Percentiles rank a stretch among this genome's conserved stretches.
Evolutionary conservation across 2,329 filamentous ascomycete species (phyloP).

Genomic region (Bisporella sp.): DNA sequence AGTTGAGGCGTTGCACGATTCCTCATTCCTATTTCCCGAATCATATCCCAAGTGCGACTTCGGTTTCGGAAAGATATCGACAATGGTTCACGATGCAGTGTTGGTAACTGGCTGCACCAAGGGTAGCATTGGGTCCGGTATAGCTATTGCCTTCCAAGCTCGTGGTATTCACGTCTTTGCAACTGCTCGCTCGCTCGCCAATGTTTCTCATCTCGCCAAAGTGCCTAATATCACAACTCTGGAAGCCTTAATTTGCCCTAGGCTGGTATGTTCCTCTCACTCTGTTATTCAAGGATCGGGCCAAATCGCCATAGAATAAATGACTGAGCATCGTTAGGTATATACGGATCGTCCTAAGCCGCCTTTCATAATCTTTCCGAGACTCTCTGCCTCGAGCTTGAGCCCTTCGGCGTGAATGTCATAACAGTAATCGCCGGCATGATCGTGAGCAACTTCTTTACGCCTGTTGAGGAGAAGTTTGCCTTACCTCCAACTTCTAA

Average conservation of each 20-base stretch:
- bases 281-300: background rate
- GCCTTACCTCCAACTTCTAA: background rate
- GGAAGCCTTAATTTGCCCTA: slow-evolving; percentile 21
- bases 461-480: background rate
- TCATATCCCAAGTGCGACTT: no score
- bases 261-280: slow-evolving; percentile 21
- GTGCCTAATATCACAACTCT: background rate
- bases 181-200: background rate
- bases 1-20: no score
- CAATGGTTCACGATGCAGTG: background rate
- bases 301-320: background rate
- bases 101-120: background rate
- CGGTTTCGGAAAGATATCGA: background rate
- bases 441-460: background rate
- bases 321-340: slow-evolving; percentile 10
- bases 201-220: background rate
- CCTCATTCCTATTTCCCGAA: no score
- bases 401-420: slow-evolving; percentile 9
- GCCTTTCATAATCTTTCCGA: slow-evolving; percentile 2
- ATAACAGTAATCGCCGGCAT: slow-evolving; percentile 3
- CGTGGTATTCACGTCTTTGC: background rate
- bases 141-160: background rate
- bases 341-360: slow-evolving; percentile 10
- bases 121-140: background rate
- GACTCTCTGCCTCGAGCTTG: slow-evolving; percentile 9